Evolutionary conservation across 1,139 yeast species (phyloP).

Genomic region (Schizosaccharomyces versatilis): DNA sequence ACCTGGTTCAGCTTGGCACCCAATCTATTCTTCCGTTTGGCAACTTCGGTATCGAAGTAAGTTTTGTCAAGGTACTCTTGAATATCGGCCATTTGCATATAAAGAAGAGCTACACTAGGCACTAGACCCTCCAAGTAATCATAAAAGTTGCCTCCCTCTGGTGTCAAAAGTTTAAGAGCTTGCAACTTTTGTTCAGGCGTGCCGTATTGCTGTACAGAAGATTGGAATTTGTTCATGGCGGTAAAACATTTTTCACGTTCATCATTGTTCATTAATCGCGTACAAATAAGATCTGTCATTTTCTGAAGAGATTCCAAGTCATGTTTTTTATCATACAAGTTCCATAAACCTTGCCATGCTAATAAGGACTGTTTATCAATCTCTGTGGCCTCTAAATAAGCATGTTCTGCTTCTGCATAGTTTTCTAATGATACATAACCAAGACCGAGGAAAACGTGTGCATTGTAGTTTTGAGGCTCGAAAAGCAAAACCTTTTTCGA

Average conservation of each 20-base stretch:
- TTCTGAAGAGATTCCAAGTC: constrained; percentile 23
- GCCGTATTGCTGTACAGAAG: constrained; percentile 18
- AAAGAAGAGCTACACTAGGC: constrained; percentile 30
- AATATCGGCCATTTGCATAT: constrained; percentile 30
- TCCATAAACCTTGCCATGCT: constrained; percentile 67
- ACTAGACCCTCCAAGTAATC: constrained; percentile 32
- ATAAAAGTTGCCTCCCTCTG: constrained; percentile 37
- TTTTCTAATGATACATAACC: constrained; percentile 28
- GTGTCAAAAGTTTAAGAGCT: constrained; percentile 35
- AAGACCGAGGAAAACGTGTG: constrained; percentile 35
- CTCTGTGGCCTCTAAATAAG: constrained; percentile 35
- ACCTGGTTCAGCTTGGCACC: constrained; percentile 12
- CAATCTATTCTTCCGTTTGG: constrained; percentile 17
- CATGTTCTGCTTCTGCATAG: constrained; percentile 25
- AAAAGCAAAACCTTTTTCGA: constrained; percentile 26
- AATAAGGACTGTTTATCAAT: constrained; percentile 33
- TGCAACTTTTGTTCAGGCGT: constrained; percentile 19
- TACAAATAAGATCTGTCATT: constrained; percentile 17
- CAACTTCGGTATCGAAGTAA: constrained; percentile 15
- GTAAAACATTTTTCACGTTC: constrained; percentile 11
- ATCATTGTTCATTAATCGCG: constrained; percentile 13
- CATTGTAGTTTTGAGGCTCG: constrained; percentile 42
- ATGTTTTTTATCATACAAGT: constrained; percentile 29
- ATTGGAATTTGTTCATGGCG: constrained; percentile 9
- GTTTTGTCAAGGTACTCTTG: constrained; percentile 25